A percentile compares a stretch with the other conserved stretches of the same genome.
Conservation (phyloP, 305 asterid species). For the Salvia sclarea region DNA sequence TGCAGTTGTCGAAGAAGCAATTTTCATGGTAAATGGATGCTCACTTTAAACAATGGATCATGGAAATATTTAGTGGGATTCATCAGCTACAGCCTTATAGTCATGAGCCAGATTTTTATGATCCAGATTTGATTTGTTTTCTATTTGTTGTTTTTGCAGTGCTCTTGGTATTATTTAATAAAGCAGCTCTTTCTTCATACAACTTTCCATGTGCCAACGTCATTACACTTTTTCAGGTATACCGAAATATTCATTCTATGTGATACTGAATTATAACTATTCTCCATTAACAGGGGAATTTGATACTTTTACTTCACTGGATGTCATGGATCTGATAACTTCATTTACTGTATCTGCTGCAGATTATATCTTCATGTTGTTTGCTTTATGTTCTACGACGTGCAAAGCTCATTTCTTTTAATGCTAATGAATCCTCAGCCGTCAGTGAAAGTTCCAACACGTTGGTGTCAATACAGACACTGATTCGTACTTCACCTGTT, state of each 20-base stretch:
- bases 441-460: slow-evolving; percentile 49
- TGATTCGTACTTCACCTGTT: slow-evolving; percentile 73
- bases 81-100: background rate
- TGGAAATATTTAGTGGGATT: background rate
- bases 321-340: slow-evolving; percentile 7
- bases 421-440: slow-evolving; percentile 54
- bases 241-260: background rate
- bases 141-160: slow-evolving; percentile 58
- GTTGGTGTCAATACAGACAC: slow-evolving; percentile 64
- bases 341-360: slow-evolving; percentile 39
- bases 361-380: slow-evolving; percentile 86
- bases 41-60: background rate
- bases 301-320: background rate
- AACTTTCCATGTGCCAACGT: slow-evolving; percentile 81
- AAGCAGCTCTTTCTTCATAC: slow-evolving; percentile 98
- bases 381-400: slow-evolving; percentile 78
- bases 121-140: background rate
- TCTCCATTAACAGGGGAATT: no score
- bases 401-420: slow-evolving; percentile 74
- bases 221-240: slow-evolving; percentile 87
- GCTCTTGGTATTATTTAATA: slow-evolving; percentile 87
- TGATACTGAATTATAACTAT: background rate
- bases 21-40: background rate
- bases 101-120: background rate
- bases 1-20: background rate